These are phyloP conservation scores for Termitomyces sp. DNA, from an alignment of 768 basidiomycete species.

Conservation along the genomic window DNA sequence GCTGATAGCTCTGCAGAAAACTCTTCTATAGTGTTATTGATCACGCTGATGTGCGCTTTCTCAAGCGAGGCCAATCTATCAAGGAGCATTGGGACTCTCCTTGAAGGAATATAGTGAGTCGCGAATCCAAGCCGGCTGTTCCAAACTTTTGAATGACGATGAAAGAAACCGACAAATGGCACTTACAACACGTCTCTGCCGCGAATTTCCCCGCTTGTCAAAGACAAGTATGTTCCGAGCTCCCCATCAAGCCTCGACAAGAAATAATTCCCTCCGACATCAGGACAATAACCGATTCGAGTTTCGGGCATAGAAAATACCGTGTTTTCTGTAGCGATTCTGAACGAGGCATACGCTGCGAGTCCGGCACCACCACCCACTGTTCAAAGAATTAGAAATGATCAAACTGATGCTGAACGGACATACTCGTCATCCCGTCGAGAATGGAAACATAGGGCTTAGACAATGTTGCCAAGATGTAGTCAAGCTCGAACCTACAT, in stretches of 20 bases:
- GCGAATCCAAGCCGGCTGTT: constrained; percentile 86
- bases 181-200: constrained; percentile 88
- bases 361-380: constrained; percentile 98
- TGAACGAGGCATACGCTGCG: constrained; percentile 75
- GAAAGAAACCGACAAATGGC: neutral
- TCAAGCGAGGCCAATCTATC: constrained; percentile 59
- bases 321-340: constrained; percentile 92
- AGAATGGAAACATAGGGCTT: constrained; percentile 92
- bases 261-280: constrained; percentile 91
- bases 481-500: constrained; percentile 75
- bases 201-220: constrained; percentile 67
- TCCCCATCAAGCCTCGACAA: constrained; percentile 87
- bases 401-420: constrained; percentile 5
- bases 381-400: constrained; percentile 21
- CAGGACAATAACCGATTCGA: constrained; percentile 84
- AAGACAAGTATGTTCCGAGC: constrained; percentile 87
- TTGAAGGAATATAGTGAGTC: constrained; percentile 85
- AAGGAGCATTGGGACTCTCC: constrained; percentile 66
- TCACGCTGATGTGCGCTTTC: constrained; percentile 28
- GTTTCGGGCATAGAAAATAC: constrained; percentile 96
- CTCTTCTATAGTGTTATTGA: constrained; percentile 58
- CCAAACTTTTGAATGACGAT: neutral
- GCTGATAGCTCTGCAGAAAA: constrained; percentile 67
- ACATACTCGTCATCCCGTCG: constrained; percentile 88
- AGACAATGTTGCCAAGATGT: constrained; percentile 56